Base-by-base conservation (phyloP, 805 yeast species). In the Vanderwaltozyma polyspora region DNA sequence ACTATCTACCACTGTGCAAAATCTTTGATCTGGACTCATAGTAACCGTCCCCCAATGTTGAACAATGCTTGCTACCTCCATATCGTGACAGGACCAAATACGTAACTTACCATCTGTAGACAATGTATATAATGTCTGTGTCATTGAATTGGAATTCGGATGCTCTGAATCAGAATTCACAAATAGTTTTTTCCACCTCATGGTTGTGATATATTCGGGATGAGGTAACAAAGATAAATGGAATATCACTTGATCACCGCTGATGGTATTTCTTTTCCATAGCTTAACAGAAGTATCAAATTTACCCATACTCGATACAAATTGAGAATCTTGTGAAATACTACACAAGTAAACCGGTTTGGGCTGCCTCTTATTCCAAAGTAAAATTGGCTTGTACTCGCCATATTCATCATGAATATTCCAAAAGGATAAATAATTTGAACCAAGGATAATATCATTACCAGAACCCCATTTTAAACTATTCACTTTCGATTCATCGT, bases 221-320 rank as follows among this genome's bases (percentile, higher is more conserved):
- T 82, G 93, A n/a, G 72, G 67, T 16, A 85, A 57, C 45, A 80
- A 77, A 0, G 74, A 60, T 41, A 84, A 60, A 45, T 80, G 91
- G 51, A 84, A 85, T 19, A 67, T 66, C 6, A 77, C 67, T 26
- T 74, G 68, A 24, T 72, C 74, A 19, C 69, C 67, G 23, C 80
- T 85, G 48, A 76, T 82, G 6, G 79, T 70, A 6, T 75, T 64
- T 33, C 95, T 62, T 35, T 76, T 67, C 94, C 95, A 87, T 2
- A 84, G 64, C 49, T 83, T 84, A 19, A 83, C 75, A 11, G 80
- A 61, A 24, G 65, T 64, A 52, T 84, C 94, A 51, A 68, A 72
- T 27, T 61, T 62, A 0, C 81, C 76, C 25, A 71, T 66, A 32
- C 79, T 68, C 7, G 86, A 80, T 15, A 86, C 72, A 29, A 76